Evolutionary conservation across 345 rosid species (phyloP).

Genomic region (Eucalyptus erythrocorys): DNA sequence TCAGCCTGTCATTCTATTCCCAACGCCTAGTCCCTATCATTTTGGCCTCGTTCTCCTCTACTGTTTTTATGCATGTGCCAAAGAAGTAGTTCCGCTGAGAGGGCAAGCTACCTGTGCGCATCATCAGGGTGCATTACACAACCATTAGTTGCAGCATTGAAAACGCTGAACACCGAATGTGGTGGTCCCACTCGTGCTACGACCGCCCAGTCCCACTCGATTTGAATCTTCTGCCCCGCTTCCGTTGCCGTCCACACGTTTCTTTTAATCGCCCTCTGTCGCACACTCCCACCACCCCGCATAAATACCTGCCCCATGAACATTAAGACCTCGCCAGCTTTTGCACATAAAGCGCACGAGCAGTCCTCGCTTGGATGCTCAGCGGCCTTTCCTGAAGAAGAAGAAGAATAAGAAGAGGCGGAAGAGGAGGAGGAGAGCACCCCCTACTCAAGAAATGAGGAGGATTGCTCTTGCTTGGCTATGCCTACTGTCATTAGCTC

Average conservation of each 20-base stretch:
- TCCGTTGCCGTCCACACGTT: neutral
- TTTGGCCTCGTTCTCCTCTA: neutral
- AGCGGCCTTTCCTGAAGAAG: neutral
- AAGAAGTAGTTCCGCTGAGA: neutral
- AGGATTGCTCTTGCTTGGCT: neutral
- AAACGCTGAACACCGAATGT: neutral
- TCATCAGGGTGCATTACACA: neutral
- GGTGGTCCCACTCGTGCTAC: neutral
- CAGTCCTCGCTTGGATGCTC: neutral
- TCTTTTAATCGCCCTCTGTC: neutral
- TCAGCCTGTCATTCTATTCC: neutral
- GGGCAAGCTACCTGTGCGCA: neutral
- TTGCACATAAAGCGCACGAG: neutral
- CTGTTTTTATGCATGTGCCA: neutral
- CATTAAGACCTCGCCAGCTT: neutral
- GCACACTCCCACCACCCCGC: neutral
- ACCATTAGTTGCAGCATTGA: neutral
- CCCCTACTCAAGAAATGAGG: neutral
- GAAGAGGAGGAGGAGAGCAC: neutral
- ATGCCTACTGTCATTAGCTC: conserved; percentile 1
- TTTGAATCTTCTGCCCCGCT: neutral
- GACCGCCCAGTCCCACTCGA: neutral
- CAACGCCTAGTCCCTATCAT: neutral
- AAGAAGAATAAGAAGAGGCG: neutral
- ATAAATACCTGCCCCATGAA: neutral